A percentile compares a stretch with the other conserved stretches of the same genome.
These are phyloP conservation scores for Bipolaris gigantea DNA, from an alignment of 2,329 filamentous ascomycete species.

Conservation along the genomic window DNA sequence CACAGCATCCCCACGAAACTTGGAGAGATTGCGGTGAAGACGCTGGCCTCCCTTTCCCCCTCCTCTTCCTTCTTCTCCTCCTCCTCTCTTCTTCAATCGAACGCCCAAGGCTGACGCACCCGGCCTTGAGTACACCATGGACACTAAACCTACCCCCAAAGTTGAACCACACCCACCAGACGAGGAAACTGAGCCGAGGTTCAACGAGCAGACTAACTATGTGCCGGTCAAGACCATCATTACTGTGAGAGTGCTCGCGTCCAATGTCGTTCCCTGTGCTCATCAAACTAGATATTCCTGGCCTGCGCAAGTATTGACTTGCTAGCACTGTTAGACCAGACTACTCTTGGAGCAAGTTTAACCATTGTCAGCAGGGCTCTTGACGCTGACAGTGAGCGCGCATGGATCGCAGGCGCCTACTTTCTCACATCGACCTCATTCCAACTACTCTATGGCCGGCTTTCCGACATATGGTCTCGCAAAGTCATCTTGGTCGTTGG, in stretches of 20 bases:
- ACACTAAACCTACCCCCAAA: background rate
- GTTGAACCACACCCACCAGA: background rate
- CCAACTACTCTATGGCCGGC: constrained; percentile 64
- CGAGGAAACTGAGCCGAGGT: constrained; percentile 3
- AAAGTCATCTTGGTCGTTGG: constrained; percentile 51
- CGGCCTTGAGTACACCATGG: background rate
- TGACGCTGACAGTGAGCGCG: constrained; percentile 52
- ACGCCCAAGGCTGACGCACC: too few relatives aligned
- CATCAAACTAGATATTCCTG: constrained; percentile 21
- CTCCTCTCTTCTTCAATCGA: too few relatives aligned
- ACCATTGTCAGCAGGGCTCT: constrained; percentile 35
- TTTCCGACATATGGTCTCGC: constrained; percentile 63
- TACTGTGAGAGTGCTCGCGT: constrained; percentile 8
- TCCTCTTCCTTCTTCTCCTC: too few relatives aligned
- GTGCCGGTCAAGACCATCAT: constrained; percentile 26
- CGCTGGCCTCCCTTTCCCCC: too few relatives aligned
- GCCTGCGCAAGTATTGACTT: constrained; percentile 29
- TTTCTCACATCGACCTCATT: constrained; percentile 64
- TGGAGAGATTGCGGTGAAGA: too few relatives aligned
- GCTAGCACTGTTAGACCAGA: constrained; percentile 26
- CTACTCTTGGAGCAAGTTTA: constrained; percentile 26
- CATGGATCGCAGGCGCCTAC: constrained; percentile 59
- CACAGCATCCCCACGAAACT: background rate
- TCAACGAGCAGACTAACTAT: constrained; percentile 31
- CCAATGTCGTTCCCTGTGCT: background rate